These are phyloP conservation scores for Croton setiger DNA, from an alignment of 441 rosid species.

Conservation along the genomic window DNA sequence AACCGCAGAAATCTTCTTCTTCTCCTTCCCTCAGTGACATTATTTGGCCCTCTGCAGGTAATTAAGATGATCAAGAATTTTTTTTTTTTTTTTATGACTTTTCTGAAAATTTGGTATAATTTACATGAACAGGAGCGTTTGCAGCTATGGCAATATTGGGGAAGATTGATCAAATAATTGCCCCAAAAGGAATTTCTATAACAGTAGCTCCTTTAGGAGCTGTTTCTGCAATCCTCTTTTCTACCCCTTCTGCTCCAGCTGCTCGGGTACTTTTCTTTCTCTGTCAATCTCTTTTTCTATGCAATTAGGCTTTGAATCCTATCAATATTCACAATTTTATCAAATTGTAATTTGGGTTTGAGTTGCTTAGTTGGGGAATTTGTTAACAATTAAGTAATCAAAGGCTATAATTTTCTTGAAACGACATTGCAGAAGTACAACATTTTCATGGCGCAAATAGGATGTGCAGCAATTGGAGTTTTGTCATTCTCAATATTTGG, in stretches of 20 bases:
- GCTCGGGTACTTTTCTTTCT: conserved; percentile 55
- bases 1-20: conserved; percentile 50
- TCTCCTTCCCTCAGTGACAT: conserved; percentile 59
- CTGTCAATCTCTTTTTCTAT: neutral
- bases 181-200: conserved; percentile 63
- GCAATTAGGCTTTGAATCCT: neutral
- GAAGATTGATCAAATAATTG: conserved; percentile 67
- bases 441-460: conserved; percentile 86
- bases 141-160: conserved; percentile 87
- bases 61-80: neutral
- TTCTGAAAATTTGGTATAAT: neutral
- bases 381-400: too few species aligned
- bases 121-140: conserved; percentile 56
- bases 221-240: conserved; percentile 72
- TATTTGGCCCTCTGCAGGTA: conserved; percentile 90
- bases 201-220: conserved; percentile 87
- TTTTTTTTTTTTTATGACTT: neutral
- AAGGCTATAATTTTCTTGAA: neutral
- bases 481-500: conserved; percentile 62
- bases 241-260: conserved; percentile 67
- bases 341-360: neutral
- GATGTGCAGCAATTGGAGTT: conserved; percentile 85
- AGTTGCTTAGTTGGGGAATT: neutral
- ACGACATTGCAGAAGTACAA: conserved; percentile 74
- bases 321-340: neutral